Base-by-base conservation (phyloP, 768 basidiomycete genomes). In the Leccinum boreale region DNA sequence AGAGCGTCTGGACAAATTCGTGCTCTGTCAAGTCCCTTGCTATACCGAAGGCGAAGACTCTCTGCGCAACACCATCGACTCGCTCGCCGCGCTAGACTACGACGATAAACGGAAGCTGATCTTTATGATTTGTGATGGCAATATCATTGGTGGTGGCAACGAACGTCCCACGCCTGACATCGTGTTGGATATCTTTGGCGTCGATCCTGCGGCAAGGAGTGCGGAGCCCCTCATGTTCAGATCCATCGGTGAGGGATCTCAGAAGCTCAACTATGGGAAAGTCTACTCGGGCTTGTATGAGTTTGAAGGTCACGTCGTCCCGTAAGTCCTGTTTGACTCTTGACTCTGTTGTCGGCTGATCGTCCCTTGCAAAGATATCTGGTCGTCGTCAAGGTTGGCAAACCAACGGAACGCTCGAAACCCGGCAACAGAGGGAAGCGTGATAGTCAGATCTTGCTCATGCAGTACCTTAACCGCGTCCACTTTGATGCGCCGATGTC, bases 31-130 rank as follows among this genome's bases (percentile, higher is more conserved):
- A 67, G 81, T 85, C 6, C 85, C 85, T 33, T 87, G 85, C 69
- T 87, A 87, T 62, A 87, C 85, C 1, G 85, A 87, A 69, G 85
- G 86, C 59, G 85, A 87, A 64, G 85, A 87, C 49, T 85, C 84
- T 1, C 73, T 87, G 26, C 84, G 86, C 35, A 75, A 77, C 33
- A 87, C 85, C n/a, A 82, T 87, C 60, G 86, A 87, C 67, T 87
- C 85, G 3, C 75, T 87, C 35, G 83, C 85, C 8, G 78, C 77
- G 28, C 73, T 87, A 59, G 79, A 83, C 64, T 87, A 87, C 56
- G 86, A 87, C 59, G 85, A 87, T 70, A 87, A 87, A 69, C 79
- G 86, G 60, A 87, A 87, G 73, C 64, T 87, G 21, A 75, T 87
- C 55, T 80, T 87, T 68, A 63, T 87, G 60, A 82, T 87, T 52